Base-by-base conservation (phyloP, 805 yeast species). In the Saccharomyces jurei region DNA sequence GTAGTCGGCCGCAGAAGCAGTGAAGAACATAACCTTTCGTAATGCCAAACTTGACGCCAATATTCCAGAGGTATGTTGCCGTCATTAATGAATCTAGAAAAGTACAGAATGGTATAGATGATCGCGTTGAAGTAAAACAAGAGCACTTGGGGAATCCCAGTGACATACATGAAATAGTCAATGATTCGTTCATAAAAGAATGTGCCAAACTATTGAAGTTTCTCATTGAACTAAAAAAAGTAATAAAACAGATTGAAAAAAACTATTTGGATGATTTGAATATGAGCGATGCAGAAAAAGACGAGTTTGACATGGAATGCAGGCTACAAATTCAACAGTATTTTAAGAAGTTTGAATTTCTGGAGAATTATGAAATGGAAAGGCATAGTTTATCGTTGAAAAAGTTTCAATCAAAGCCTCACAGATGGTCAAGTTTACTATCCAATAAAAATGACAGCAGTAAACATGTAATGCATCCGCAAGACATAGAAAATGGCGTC, bases 301-400 rank as follows among this genome's bases (percentile, higher is more conserved):
- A 81, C 56, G 74, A 75, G 41, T 74, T 83, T 25, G 87, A 82
- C 58, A 77, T 80, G 50, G 82, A 81, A 55, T 73, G 81, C 47
- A 75, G 81, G 54, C 61, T 76, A 26, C 79, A 80, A 62, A 60
- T 82, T 49, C 83, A 80, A 58, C 75, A 76, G 54, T 71, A 80
- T 58, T 76, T 76, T 56, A 80, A 78, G 54, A 77, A 81, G 61
- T 72, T 81, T 49, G 78, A 77, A 55, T 64, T 73, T 52, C 63
- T 81, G 50, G 81, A 78, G 54, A 68, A 72, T 2, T 81, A 84
- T 58, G 88, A 85, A 63, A 58, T 62, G 4, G 74, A 77, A 54
- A 70, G 87, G 56, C 63, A 62, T 6, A 56, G 61, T 28, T 49
- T 65, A 21, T 63, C 5, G 62, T 68, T 0, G 55, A 62, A 41